phyloP scores from a whole-genome alignment of 2,329 filamentous ascomycete genomes.

The Alternaria panax region DNA sequence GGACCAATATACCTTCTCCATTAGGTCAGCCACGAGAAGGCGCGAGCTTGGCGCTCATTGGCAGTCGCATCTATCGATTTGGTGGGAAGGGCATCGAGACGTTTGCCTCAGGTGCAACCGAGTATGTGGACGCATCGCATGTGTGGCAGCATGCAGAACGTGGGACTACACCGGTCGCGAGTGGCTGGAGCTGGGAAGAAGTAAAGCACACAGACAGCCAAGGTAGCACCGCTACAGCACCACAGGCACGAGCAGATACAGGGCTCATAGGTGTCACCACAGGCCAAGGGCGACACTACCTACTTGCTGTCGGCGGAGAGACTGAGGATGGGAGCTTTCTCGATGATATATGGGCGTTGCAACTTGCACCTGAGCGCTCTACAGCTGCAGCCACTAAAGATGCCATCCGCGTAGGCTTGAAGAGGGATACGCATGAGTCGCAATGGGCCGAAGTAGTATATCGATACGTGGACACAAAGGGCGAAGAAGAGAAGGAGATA shows the following conservation, averaged over 20 bases:
- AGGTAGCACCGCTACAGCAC: conserved; percentile 30
- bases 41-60: conserved; percentile 55
- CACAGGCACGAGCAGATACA: conserved; percentile 54
- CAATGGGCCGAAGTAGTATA: conserved; percentile 62
- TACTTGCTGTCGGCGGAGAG: conserved; percentile 60
- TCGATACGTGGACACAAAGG: conserved; percentile 53
- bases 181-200: conserved; percentile 46
- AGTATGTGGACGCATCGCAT: conserved; percentile 44
- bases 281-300: conserved; percentile 61
- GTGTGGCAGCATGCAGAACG: conserved; percentile 47
- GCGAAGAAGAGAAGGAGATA: conserved; percentile 53
- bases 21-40: conserved; percentile 48
- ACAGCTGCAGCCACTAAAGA: conserved; percentile 61
- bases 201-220: conserved; percentile 26
- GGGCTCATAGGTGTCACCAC: conserved; percentile 58
- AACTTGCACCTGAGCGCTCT: conserved; percentile 57
- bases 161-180: conserved; percentile 44
- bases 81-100: conserved; percentile 43
- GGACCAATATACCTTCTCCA: conserved; percentile 59
- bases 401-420: conserved; percentile 55
- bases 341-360: conserved; percentile 62
- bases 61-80: conserved; percentile 58
- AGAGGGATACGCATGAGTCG: conserved; percentile 56
- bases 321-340: conserved; percentile 35
- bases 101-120: conserved; percentile 29